Evolutionary conservation across 768 basidiomycete genomes (phyloP).

Genomic region (Amanita pseudoporphyria): DNA sequence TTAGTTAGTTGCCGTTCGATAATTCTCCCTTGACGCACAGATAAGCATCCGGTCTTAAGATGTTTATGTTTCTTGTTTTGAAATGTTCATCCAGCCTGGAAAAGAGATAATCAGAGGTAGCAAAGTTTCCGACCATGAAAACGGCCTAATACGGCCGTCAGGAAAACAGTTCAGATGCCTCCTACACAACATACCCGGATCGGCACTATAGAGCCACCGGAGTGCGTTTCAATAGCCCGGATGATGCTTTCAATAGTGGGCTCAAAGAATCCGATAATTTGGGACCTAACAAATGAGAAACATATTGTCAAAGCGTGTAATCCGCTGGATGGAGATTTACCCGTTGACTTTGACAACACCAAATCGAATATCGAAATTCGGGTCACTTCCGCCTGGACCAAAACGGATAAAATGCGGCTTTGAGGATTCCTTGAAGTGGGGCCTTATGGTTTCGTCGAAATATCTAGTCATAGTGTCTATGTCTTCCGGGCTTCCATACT

Average conservation of each 20-base stretch:
- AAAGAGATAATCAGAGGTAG: too few relatives aligned
- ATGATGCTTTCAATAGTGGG: background rate
- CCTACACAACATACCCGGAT: too few relatives aligned
- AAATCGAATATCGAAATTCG: slow-evolving; percentile 27
- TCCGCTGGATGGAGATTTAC: background rate
- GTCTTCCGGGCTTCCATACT: too few relatives aligned
- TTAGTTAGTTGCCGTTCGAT: slow-evolving; percentile 27
- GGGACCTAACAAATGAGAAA: background rate
- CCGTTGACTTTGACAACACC: too few relatives aligned
- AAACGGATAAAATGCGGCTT: slow-evolving; percentile 35
- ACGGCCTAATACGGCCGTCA: slow-evolving; percentile 18
- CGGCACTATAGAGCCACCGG: too few relatives aligned
- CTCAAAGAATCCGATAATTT: too few relatives aligned
- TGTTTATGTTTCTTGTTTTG: too few relatives aligned
- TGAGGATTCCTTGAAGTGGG: slow-evolving; percentile 20
- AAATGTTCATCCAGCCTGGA: too few relatives aligned
- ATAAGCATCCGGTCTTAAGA: too few relatives aligned
- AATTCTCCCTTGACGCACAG: too few relatives aligned
- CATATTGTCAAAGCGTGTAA: background rate
- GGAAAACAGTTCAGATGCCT: too few relatives aligned
- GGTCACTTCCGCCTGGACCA: slow-evolving; percentile 36
- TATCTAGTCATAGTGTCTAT: slow-evolving; percentile 11
- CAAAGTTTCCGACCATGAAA: slow-evolving; percentile 45
- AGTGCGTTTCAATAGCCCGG: background rate
- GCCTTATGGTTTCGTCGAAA: slow-evolving; percentile 41